Evolutionary conservation across 1,284 basidiomycete species (phyloP), one percentile per base, ranked within the genome.

Genomic region (Sporisorium iseilematis-ciliati): DNA sequence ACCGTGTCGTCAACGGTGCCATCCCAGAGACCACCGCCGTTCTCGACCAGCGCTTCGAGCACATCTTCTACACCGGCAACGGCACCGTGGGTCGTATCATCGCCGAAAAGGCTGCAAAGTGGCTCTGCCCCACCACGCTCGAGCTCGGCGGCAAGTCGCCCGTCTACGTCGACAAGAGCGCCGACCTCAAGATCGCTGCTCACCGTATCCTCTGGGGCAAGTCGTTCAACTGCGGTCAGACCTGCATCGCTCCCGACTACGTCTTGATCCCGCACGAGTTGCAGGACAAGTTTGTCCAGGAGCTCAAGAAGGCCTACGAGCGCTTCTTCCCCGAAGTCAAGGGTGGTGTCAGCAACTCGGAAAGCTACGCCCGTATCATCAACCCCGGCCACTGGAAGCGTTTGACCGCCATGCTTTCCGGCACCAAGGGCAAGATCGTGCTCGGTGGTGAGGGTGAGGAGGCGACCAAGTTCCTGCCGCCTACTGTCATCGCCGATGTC

Each of bases 91-190:
- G 89, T 0, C 90, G 88, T 76, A 90, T 97, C 65, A 90, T 97
- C 11, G 90, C 92, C 8, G 86, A 88, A 0, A 94, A 95, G 0
- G 94, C 94, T 4, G 94, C 93, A 10, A 92, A 95, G 85, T 90
- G 91, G 59, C 87, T 97, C 20, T 93, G 93, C 0, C 93, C 95
- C 0, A 88, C 92, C 25, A 91, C 93, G 7, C 89, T 95, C 49
- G 94, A 86, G 85, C 88, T 92, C 8, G 91, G 92, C 31, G 91
- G 92, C 57, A 96, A 96, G 87, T 92, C 91, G 20, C 94, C 94
- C 1, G 92, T 91, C 14, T 89, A 95, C 77, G 87, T 96, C 54
- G 91, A 94, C 81, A 88, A 91, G 0, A 88, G 88, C 52, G 87
- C 88, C 38, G 86, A 87, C 54, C 69, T 89, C 45, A 79, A 77